Percentiles rank a stretch among this genome's conserved stretches.
These are phyloP conservation scores for Zygosaccharomyces sapae DNA, from an alignment of 1,139 yeast genomes.

Conservation along the genomic window DNA sequence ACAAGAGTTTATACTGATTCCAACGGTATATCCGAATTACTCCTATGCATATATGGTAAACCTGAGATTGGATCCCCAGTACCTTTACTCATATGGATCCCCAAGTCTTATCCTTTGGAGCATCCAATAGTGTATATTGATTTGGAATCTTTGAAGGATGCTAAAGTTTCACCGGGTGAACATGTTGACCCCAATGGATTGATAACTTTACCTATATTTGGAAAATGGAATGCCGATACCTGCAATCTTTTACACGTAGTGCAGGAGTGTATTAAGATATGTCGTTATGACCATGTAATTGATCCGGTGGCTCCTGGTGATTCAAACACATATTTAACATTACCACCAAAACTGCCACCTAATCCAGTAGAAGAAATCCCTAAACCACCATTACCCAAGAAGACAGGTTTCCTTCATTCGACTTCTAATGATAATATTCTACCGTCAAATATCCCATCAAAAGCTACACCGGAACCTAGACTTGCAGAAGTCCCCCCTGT, in stretches of 20 bases:
- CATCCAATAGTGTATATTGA: constrained; percentile 62
- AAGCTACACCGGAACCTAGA: neutral
- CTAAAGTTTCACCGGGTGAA: constrained; percentile 56
- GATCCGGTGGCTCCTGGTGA: neutral
- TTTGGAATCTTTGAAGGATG: constrained; percentile 43
- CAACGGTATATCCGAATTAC: constrained; percentile 54
- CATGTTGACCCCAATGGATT: constrained; percentile 70
- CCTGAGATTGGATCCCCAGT: constrained; percentile 49
- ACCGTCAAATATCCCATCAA: constrained; percentile 5
- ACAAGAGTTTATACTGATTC: constrained; percentile 66
- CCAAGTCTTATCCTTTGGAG: constrained; percentile 57
- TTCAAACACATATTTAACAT: neutral
- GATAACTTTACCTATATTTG: constrained; percentile 64
- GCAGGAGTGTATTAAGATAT: constrained; percentile 30
- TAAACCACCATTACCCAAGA: constrained; percentile 11
- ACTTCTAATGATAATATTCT: neutral
- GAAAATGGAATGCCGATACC: constrained; percentile 48
- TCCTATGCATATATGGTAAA: constrained; percentile 63
- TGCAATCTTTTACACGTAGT: constrained; percentile 43
- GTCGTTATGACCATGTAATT: constrained; percentile 3
- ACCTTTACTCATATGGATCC: constrained; percentile 73
- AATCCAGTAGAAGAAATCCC: neutral
- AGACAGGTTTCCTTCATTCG: constrained; percentile 8
- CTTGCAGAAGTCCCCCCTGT: constrained; percentile 37
- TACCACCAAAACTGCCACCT: constrained; percentile 8